Evolutionary conservation across 2,329 filamentous ascomycete species (phyloP), one percentile per base, ranked within the genome.

Genomic region (Reticulascus tulasneorum): DNA sequence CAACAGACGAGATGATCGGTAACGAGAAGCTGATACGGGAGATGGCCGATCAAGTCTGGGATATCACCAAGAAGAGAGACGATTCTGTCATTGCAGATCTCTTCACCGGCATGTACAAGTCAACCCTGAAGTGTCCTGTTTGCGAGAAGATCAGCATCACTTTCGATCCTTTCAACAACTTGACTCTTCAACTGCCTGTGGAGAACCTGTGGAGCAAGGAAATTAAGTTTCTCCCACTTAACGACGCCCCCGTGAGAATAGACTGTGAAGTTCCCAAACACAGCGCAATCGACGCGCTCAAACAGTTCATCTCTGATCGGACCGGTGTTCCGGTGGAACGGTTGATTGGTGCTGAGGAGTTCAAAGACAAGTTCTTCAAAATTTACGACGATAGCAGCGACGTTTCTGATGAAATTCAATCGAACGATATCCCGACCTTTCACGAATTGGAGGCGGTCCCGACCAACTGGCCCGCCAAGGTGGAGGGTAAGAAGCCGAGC

Each of bases 71-170:
- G 54, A 82, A 84, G 45, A 82, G 93, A 34, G 95, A 98, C 49
- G 89, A 97, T 55, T 97, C 93, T 0, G 84, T 97, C 25, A 86
- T 96, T 47, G 91, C 88, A 38, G 93, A 98, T 56, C 73, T 98
- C 9, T 98, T 98, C 60, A 94, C 88, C 16, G 93, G 93, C 45
- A 88, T 97, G 75, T 98, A 97, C 75, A 96, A 97, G 66, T 97
- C 94, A 28, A 97, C 91, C 1, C 76, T 98, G 45, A 84, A 93
- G 45, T 98, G 93, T 55, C 93, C 93, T 0, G 77, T 75, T 7
- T 98, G 93, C 59, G 76, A 84, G 49, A 98, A 97, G 65, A 85
- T 97, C 62, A 96, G 90, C 75, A 95, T 98, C 51, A 97, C 93
- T 0, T 98, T 98, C 54, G 93, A 98, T 57, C 93, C 93, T 1